Evolutionary conservation across 2,329 filamentous ascomycete genomes (phyloP), one percentile per base, ranked within the genome.

Genomic region (Xylaria sp.): DNA sequence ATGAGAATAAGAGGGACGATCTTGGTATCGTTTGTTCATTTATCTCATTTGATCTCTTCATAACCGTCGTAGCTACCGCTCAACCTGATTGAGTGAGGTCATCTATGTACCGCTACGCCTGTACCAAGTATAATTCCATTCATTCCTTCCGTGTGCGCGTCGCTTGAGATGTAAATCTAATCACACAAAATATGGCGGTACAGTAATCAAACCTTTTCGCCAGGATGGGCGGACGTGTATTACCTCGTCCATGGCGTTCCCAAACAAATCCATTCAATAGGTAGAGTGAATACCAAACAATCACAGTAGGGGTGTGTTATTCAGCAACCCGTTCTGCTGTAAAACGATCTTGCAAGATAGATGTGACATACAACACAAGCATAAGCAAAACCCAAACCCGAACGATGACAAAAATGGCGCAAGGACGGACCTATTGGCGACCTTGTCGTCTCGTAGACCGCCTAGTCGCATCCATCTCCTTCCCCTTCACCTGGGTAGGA

Each of bases 361-460:
- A 55, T 55, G 51, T 27, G n/a, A 35, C 50, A 37, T 12, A 37
- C 12, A 37, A 23, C 18, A 18, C 2, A 42, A 57, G 12, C 37
- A 42, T 4, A 23, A 23, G 16, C 21, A 27, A 58, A 27, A 44
- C 35, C 12, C 13, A 42, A n/a, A 4, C 21, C 37, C 21, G 13
- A 18, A n/a, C 10, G 40, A 42, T 13, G 32, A 6, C 16, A 4
- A 29, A 2, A 8, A 4, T 2, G 16, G 44, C 21, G 13, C 13
- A 12, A 21, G 32, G 12, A 10, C 12, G 23, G 27, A 35, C 8
- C 27, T 57, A 50, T 27, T 70, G 35, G 10, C 50, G 60, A 35
- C 60, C 73, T 35, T 69, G 69, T 10, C 73, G 71, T 47, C 73
- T 72, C 53, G 68, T 69, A 44, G 57, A 65, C 53, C 73, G 68